A percentile compares a stretch with the other conserved stretches of the same genome.
Evolutionary conservation across 306 rosid genomes (phyloP).

Genomic region (Quercus cerris): DNA sequence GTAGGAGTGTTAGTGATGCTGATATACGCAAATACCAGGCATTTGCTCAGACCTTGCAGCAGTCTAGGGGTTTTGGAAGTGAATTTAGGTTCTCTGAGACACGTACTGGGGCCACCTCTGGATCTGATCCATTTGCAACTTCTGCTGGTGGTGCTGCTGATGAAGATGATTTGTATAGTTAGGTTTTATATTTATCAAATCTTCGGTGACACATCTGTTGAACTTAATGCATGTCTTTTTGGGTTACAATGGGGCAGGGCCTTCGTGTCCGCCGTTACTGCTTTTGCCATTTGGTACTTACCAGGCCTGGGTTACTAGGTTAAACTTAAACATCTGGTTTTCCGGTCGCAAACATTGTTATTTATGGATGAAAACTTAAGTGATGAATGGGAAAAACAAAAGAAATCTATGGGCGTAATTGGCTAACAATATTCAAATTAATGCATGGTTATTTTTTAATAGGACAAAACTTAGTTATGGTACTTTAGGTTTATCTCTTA

Average conservation of each 20-base stretch:
- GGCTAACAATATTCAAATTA: no score
- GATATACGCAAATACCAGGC: constrained; percentile 61
- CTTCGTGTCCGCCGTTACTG: not conserved
- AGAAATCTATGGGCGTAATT: no score
- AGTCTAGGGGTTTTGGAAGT: constrained; percentile 51
- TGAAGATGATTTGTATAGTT: constrained; percentile 48
- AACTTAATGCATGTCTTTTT: not conserved
- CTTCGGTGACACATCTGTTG: not conserved
- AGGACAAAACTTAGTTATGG: no score
- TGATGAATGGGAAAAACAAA: no score
- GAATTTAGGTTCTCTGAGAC: constrained; percentile 52
- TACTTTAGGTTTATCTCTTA: no score
- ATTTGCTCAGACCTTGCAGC: constrained; percentile 61
- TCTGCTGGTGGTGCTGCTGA: constrained; percentile 19
- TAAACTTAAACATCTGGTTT: not conserved
- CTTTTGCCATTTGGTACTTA: not conserved
- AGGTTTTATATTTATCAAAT: constrained; percentile 8
- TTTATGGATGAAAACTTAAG: not conserved
- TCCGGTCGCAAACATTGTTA: not conserved
- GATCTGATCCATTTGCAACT: constrained; percentile 43
- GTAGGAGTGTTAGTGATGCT: constrained; percentile 56
- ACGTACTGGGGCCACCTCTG: constrained; percentile 19
- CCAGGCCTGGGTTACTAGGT: not conserved
- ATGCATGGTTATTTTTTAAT: no score
- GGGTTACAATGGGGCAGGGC: not conserved